Conservation (phyloP, 2,329 filamentous ascomycete species). For the Cryphonectria japonica region DNA sequence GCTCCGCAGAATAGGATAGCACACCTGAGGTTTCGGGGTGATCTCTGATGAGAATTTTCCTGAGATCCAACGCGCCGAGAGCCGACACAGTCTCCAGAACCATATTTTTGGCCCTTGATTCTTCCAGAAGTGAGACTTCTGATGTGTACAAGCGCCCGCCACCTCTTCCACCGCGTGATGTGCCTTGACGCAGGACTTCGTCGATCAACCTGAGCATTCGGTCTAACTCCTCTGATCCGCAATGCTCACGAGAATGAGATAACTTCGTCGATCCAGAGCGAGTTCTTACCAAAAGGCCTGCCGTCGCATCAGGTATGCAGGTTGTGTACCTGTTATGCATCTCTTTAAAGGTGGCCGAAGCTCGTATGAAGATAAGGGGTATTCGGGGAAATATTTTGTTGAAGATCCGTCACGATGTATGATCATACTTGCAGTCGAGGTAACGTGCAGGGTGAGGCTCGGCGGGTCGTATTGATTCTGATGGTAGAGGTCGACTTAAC, state of each 20-base stretch:
- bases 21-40: no score
- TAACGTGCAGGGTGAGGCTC: not conserved
- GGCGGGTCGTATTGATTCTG: not conserved
- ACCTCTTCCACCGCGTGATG: no score
- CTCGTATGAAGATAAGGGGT: not conserved
- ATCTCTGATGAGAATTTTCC: not conserved
- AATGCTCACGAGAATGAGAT: not conserved
- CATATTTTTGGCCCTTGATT: not conserved
- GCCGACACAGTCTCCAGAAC: not conserved
- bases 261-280: not conserved
- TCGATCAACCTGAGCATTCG: constrained; percentile 11
- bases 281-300: not conserved
- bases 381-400: no score
- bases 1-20: not conserved
- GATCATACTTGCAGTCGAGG: not conserved
- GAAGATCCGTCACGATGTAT: not conserved
- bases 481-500: not conserved
- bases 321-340: constrained; percentile 4
- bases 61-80: not conserved
- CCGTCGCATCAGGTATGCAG: not conserved
- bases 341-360: not conserved
- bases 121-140: not conserved
- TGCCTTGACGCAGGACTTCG: not conserved
- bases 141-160: constrained; percentile 8
- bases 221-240: constrained; percentile 10